Base-by-base conservation (phyloP, 306 rosid genomes). In the Glycine tomentella region DNA sequence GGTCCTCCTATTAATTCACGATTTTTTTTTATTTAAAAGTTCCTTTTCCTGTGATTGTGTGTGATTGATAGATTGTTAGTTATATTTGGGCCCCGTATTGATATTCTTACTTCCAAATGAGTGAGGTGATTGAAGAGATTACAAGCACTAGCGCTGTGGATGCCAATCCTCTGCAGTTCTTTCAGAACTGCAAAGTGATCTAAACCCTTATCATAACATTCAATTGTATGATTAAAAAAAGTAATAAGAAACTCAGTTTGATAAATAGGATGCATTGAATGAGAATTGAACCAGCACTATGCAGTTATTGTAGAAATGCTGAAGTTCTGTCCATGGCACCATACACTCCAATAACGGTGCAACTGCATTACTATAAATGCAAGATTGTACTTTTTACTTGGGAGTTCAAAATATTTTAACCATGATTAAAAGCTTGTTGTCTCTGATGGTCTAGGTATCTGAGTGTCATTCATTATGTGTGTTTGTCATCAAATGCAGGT, bases 401-500 rank as follows among this genome's bases (percentile, higher is more conserved):
- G 14, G 50, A 55, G 75, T 77, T 87, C 45, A 59, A 68, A 69
- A 68, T n/a, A n/a, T 81, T 55, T 33, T 38, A 31, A 12, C 50
- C 57, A 14, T 84, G 59, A 67, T 72, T 33, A 34, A 36, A 11
- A 36, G 25, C 15, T 57, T 50, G 20, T 83, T n/a, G 34, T 72
- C n/a, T 65, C 50, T 63, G 42, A 68, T 69, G 72, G 16, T 63
- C 79, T 57, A 20, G 56, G 5, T 81, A 77, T 48, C 75, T 50
- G 25, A 44, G 20, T 69, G 76, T 53, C 72, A 46, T 71, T 80
- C 45, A 58, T 69, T 34, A 9, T 71, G 25, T 51, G 61, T 67
- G 33, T 25, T 25, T 25, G 33, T 82, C 78, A 65, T 83, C 33
- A 17, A 73, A 52, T 73, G 70, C 90, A 94, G 98, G 89, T 94